Evolutionary conservation across 139 green algal genomes (phyloP), one percentile per base, ranked within the genome.

Genomic region (Zygnema cylindricum): DNA sequence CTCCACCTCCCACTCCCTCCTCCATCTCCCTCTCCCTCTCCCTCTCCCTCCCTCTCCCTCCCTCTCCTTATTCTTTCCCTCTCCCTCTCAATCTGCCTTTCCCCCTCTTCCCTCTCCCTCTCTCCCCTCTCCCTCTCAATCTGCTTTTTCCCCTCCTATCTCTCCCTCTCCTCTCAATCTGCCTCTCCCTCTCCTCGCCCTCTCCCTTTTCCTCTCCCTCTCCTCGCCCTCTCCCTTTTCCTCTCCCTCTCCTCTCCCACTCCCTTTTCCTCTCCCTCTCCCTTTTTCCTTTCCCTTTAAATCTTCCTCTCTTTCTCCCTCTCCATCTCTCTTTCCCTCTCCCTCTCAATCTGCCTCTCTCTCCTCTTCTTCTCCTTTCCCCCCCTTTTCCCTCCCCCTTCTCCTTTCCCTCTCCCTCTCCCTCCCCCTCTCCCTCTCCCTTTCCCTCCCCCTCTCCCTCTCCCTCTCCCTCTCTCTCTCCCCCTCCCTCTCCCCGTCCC

Each of bases 141-240:
- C 78, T 23, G 16, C n/a, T 42, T 38, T 42, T 30, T 63, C 79
- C 0, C 36, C 11, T 22, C 0, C 41, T 0, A 16, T 38, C 25
- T 38, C 79, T 63, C 71, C 79, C 43, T 76, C 41, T 42, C 38
- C n/a, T n/a, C n/a, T n/a, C n/a, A n/a, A n/a, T n/a, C n/a, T n/a
- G n/a, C 0, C 33, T 42, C 16, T 33, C 78, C 1, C 73, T 40
- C 33, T 1, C 1, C 78, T 77, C 7, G 32, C 40, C 41, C 42
- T n/a, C 79, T 35, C 16, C 16, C 25, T 1, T 21, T 42, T 86
- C 79, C 79, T 76, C 41, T 76, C 79, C 33, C 16, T 25, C 49
- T n/a, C n/a, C n/a, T n/a, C n/a, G n/a, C n/a, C n/a, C n/a, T n/a
- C n/a, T n/a, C n/a, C n/a, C n/a, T n/a, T n/a, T n/a, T n/a, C n/a